phyloP scores from a whole-genome alignment of 192 early-diverging fungal species.

The Coemansia sp. region DNA sequence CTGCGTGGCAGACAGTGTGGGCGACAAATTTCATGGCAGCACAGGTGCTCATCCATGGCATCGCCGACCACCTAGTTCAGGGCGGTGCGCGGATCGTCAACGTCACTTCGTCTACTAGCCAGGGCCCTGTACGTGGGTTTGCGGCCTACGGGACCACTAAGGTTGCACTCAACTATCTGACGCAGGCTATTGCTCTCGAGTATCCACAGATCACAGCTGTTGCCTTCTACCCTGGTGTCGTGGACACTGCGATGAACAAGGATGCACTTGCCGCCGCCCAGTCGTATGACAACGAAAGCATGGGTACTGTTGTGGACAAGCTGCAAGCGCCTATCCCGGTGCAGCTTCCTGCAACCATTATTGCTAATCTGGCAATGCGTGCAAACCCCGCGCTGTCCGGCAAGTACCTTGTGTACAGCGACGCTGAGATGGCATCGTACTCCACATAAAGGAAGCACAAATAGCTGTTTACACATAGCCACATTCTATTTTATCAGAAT shows the following conservation, averaged over 20 bases:
- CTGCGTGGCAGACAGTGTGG: conserved; percentile 14
- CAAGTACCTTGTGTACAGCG: conserved; percentile 20
- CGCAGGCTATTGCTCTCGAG: conserved; percentile 63
- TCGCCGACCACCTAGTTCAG: neutral
- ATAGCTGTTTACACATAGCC: neutral
- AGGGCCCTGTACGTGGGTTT: conserved; percentile 31
- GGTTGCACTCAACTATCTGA: conserved; percentile 74
- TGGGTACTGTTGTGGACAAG: conserved; percentile 13
- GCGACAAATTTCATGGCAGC: conserved; percentile 32
- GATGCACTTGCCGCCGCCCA: conserved; percentile 9
- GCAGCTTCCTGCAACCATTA: conserved; percentile 24
- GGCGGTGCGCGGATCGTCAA: conserved; percentile 21
- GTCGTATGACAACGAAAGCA: conserved; percentile 4
- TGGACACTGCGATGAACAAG: conserved; percentile 76
- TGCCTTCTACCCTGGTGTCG: conserved; percentile 81
- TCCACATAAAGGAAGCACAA: neutral
- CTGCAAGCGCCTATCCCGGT: conserved; percentile 15
- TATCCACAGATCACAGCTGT: conserved; percentile 68
- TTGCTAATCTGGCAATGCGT: conserved; percentile 37
- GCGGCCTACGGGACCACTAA: conserved; percentile 61
- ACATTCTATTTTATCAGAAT: neutral
- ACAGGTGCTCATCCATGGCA: conserved; percentile 15
- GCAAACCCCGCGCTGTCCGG: conserved; percentile 29
- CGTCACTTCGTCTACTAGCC: conserved; percentile 42
- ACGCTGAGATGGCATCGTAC: conserved; percentile 28